Percentiles rank a stretch among this genome's conserved stretches.
Evolutionary conservation across 371 early-diverging fungal species (phyloP).

Genomic region (Mortierella sp.): DNA sequence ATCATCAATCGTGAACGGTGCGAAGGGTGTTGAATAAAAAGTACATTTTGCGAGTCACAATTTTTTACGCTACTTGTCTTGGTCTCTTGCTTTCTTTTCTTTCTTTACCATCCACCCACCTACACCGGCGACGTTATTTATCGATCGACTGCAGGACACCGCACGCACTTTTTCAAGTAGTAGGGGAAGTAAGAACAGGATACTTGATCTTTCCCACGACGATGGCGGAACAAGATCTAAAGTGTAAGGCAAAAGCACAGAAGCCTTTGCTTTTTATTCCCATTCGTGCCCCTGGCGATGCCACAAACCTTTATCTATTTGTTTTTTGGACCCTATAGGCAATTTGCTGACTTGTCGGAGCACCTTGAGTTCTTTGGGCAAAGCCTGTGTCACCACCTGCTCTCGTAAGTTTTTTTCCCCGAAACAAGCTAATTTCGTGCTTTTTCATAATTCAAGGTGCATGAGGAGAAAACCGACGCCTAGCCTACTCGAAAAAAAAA

Average conservation of each 20-base stretch:
- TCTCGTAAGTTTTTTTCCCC: conserved; percentile 67
- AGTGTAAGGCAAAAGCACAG: neutral
- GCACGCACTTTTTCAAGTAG: neutral
- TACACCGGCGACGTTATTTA: neutral
- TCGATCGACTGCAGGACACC: neutral
- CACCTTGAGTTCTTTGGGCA: conserved; percentile 25
- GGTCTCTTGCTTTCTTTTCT: neutral
- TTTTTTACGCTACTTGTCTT: neutral
- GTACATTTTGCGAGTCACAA: no score
- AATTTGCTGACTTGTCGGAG: conserved; percentile 32
- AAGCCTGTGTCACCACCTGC: conserved; percentile 82
- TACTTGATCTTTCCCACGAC: neutral
- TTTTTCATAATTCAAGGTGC: neutral
- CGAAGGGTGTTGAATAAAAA: neutral
- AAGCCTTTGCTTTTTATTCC: neutral
- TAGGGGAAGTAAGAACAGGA: neutral
- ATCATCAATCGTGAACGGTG: neutral
- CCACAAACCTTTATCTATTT: neutral
- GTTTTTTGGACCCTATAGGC: conserved; percentile 13
- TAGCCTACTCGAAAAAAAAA: no score
- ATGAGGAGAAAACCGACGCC: no score
- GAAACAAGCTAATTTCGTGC: neutral
- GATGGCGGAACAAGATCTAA: conserved; percentile 11
- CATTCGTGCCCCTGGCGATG: neutral
- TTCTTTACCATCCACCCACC: neutral